Evolutionary conservation across 495 filamentous ascomycete species (phyloP).

Genomic region (Acidomyces sp.): DNA sequence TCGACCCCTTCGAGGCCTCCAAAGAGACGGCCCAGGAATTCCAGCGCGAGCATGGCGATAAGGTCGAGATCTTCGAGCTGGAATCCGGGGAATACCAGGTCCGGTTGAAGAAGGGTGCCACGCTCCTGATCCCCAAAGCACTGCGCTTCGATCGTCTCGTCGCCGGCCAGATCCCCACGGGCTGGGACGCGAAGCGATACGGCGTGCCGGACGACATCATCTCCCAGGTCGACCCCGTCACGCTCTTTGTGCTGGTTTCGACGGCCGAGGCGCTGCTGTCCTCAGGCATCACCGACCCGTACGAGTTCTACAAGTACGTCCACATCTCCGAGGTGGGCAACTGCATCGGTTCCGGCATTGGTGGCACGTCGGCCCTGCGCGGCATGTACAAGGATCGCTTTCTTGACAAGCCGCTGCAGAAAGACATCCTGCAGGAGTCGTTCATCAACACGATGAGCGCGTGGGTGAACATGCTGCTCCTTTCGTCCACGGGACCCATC

Average conservation of each 20-base stretch:
- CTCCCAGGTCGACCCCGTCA: slow-evolving; percentile 90
- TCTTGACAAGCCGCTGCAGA: slow-evolving; percentile 94
- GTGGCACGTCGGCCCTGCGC: slow-evolving; percentile 78
- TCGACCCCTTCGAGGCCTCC: slow-evolving; percentile 92
- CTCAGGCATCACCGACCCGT: slow-evolving; percentile 96
- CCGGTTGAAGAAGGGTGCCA: slow-evolving; percentile 85
- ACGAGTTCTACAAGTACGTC: slow-evolving; percentile 99
- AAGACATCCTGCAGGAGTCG: slow-evolving; percentile 96
- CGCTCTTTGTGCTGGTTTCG: slow-evolving; percentile 85
- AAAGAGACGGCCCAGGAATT: slow-evolving; percentile 97
- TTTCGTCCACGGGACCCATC: slow-evolving; percentile 95
- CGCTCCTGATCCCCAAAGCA: slow-evolving; percentile 89
- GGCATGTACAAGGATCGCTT: slow-evolving; percentile 98
- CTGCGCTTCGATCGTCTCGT: slow-evolving; percentile 93
- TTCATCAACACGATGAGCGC: slow-evolving; percentile 99
- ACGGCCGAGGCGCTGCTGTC: slow-evolving; percentile 81
- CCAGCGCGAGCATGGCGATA: slow-evolving; percentile 89
- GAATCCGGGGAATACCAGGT: slow-evolving; percentile 92
- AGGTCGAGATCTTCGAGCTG: slow-evolving; percentile 93
- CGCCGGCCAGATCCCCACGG: slow-evolving; percentile 89
- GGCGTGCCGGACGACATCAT: slow-evolving; percentile 97
- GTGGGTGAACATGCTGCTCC: slow-evolving; percentile 97
- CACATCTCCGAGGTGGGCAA: slow-evolving; percentile 97
- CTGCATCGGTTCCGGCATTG: slow-evolving; percentile 94
- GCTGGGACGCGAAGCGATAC: slow-evolving; percentile 90